These are phyloP conservation scores for Orbilia oligospora DNA, from an alignment of 2,329 filamentous ascomycete genomes.

Conservation along the genomic window DNA sequence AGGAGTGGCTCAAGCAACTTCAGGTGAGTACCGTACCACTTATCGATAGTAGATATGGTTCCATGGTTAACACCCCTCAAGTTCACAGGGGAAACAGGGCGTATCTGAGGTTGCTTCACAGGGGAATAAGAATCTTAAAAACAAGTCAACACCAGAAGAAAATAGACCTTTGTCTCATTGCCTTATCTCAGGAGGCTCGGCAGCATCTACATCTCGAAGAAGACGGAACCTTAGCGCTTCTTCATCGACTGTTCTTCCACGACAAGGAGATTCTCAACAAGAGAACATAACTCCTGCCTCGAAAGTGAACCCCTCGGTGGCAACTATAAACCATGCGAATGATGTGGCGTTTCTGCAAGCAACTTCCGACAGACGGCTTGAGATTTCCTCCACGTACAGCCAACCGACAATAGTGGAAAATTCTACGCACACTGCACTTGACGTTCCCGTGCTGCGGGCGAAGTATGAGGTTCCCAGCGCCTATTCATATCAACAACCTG, in stretches of 20 bases:
- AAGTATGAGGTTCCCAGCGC: not conserved
- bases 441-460: constrained; percentile 12
- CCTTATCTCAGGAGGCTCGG: constrained; percentile 1
- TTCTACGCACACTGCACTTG: not conserved
- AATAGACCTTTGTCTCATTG: not conserved
- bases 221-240: constrained; percentile 11
- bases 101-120: not conserved
- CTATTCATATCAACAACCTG: constrained; percentile 7
- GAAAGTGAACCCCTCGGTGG: not conserved
- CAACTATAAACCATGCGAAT: not conserved
- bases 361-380: not conserved
- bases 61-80: constrained; percentile 6
- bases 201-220: constrained; percentile 8
- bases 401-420: constrained; percentile 6
- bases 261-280: constrained; percentile 9
- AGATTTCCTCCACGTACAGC: constrained; percentile 5
- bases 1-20: constrained; percentile 22
- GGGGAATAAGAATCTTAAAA: constrained; percentile 1
- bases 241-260: constrained; percentile 2
- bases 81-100: constrained; percentile 16
- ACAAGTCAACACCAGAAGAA: constrained; percentile 8
- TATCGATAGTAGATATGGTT: not conserved
- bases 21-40: constrained; percentile 10
- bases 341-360: not conserved
- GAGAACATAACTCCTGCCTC: not conserved